Conservation (phyloP, 805 yeast genomes). For the Saturnispora galanensis region DNA sequence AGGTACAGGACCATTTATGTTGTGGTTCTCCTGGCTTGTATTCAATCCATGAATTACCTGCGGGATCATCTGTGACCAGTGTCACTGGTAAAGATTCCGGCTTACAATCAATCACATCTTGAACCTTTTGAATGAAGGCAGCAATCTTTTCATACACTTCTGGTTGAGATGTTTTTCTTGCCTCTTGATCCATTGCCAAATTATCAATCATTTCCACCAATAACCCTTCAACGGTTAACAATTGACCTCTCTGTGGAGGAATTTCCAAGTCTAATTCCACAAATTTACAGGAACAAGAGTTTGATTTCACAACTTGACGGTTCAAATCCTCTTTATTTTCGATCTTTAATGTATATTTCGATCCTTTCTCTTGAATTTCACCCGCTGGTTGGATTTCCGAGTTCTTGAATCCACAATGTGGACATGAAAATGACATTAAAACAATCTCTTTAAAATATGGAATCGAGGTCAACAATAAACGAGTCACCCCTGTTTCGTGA, state of each 20-base stretch:
- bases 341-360: constrained; percentile 57
- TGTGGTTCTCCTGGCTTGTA: constrained; percentile 76
- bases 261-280: constrained; percentile 84
- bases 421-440: constrained; percentile 90
- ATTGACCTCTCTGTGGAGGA: constrained; percentile 89
- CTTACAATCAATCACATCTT: constrained; percentile 53
- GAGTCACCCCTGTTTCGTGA: constrained; percentile 72
- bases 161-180: constrained; percentile 65
- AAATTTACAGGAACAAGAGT: constrained; percentile 71
- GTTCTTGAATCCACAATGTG: constrained; percentile 87
- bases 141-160: constrained; percentile 68
- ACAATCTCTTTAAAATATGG: constrained; percentile 89
- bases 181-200: constrained; percentile 69
- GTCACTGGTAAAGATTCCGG: constrained; percentile 66
- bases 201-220: constrained; percentile 77
- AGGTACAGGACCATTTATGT: constrained; percentile 82
- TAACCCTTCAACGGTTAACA: constrained; percentile 88
- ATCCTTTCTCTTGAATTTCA: constrained; percentile 80
- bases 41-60: constrained; percentile 97
- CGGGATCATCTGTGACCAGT: constrained; percentile 78
- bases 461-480: constrained; percentile 75
- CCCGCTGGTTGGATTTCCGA: constrained; percentile 96
- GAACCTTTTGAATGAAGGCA: constrained; percentile 52
- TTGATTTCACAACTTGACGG: constrained; percentile 88
- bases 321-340: constrained; percentile 66